A percentile compares a stretch with the other conserved stretches of the same genome.
Evolutionary conservation across 768 basidiomycete species (phyloP).

Genomic region (Xanthoconium stramineum): DNA sequence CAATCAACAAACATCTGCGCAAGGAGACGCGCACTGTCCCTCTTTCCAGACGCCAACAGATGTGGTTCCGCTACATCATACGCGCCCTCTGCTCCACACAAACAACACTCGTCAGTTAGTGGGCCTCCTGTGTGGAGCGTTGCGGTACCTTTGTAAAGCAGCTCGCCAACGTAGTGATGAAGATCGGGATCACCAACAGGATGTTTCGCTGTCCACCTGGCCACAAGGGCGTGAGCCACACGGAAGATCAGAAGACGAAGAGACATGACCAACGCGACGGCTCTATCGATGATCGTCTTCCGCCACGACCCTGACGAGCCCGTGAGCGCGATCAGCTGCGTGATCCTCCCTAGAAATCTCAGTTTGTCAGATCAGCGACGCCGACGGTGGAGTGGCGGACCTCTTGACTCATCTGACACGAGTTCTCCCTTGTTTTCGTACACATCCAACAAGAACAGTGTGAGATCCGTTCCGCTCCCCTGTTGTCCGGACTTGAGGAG

Average conservation of each 20-base stretch:
- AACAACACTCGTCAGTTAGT: conserved; percentile 1
- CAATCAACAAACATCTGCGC: conserved; percentile 88
- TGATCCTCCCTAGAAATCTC: conserved; percentile 64
- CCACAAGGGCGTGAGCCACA: conserved; percentile 17
- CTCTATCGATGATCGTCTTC: conserved; percentile 82
- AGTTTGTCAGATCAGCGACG: neutral
- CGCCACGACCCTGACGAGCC: conserved; percentile 83
- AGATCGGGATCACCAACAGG: conserved; percentile 87
- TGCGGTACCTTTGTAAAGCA: conserved; percentile 73
- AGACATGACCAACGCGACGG: conserved; percentile 63
- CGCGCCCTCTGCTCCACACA: conserved; percentile 53
- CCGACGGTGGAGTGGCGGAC: conserved; percentile 41
- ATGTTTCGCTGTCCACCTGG: conserved; percentile 86
- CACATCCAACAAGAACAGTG: conserved; percentile 75
- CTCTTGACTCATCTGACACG: conserved; percentile 77
- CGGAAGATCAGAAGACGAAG: conserved; percentile 4
- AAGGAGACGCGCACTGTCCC: conserved; percentile 83
- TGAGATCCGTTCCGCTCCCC: conserved; percentile 88
- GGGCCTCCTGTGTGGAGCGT: neutral
- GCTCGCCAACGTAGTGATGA: conserved; percentile 87
- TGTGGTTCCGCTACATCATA: conserved; percentile 78
- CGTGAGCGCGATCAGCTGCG: conserved; percentile 86
- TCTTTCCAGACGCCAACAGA: conserved; percentile 80
- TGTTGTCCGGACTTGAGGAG: conserved; percentile 84
- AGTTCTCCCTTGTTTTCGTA: conserved; percentile 72